Conservation (phyloP, 805 yeast species). For the Saturnispora gosingensis region DNA sequence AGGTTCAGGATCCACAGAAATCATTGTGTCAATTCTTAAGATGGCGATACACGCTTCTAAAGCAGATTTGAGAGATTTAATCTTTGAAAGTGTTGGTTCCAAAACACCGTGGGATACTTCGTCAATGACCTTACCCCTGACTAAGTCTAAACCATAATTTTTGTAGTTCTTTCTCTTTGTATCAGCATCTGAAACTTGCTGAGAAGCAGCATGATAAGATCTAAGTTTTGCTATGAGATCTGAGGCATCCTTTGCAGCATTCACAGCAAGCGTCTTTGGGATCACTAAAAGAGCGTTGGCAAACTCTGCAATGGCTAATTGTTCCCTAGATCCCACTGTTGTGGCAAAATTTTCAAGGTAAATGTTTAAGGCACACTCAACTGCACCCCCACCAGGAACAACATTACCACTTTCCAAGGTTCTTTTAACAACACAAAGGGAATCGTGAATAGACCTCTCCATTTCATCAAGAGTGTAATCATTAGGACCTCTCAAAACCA, state of each 20-base stretch:
- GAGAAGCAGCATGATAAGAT: conserved; percentile 93
- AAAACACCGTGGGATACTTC: conserved; percentile 78
- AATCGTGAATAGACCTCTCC: conserved; percentile 96
- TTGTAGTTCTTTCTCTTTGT: conserved; percentile 74
- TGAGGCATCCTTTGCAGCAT: conserved; percentile 95
- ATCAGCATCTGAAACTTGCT: conserved; percentile 77
- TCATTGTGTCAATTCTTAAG: conserved; percentile 96
- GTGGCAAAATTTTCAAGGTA: conserved; percentile 96
- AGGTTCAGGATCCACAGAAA: conserved; percentile 92
- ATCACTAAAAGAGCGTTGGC: conserved; percentile 82
- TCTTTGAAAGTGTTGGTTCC: conserved; percentile 91
- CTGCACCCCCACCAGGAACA: conserved; percentile 99
- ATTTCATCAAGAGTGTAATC: conserved; percentile 94
- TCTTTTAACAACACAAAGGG: conserved; percentile 89
- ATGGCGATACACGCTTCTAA: conserved; percentile 98
- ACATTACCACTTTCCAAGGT: conserved; percentile 89
- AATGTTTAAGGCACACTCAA: conserved; percentile 90
- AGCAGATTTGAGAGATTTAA: conserved; percentile 89
- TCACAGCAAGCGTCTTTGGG: conserved; percentile 94
- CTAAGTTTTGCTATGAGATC: conserved; percentile 93
- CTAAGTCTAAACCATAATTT: conserved; percentile 86
- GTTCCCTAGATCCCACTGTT: conserved; percentile 95
- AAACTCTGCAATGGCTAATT: conserved; percentile 95
- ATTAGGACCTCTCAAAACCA: conserved; percentile 90
- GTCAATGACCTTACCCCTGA: conserved; percentile 86